phyloP scores from a whole-genome alignment of 108 stramenopile species.

The Skeletonema marinoi region DNA sequence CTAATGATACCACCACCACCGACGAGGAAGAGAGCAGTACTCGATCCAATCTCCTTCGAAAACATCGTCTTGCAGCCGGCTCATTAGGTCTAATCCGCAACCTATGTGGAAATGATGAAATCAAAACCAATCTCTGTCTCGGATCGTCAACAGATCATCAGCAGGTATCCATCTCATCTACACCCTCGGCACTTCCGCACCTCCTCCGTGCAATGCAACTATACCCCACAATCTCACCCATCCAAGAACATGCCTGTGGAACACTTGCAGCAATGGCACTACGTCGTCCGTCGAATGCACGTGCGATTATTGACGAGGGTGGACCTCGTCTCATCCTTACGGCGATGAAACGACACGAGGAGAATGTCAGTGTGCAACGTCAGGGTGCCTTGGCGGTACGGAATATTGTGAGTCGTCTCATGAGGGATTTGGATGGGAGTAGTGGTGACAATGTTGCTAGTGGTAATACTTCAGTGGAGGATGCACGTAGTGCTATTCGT shows the following conservation, averaged over 20 bases:
- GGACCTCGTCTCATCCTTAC: conserved; percentile 54
- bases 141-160: conserved; percentile 20
- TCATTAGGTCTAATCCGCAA: conserved; percentile 80
- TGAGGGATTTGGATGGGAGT: conserved; percentile 9
- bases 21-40: not conserved
- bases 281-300: conserved; percentile 78
- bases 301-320: conserved; percentile 52
- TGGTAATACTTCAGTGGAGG: not conserved
- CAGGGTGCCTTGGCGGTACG: conserved; percentile 87
- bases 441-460: not conserved
- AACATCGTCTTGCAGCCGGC: conserved; percentile 47
- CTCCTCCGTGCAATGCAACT: conserved; percentile 54
- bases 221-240: conserved; percentile 20
- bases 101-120: conserved; percentile 87
- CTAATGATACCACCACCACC: not conserved
- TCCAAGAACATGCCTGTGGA: conserved; percentile 88
- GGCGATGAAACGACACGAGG: conserved; percentile 75
- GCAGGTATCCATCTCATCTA: conserved; percentile 27
- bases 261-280: conserved; percentile 88
- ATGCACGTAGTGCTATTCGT: conserved; percentile 37
- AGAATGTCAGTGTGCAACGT: conserved; percentile 66
- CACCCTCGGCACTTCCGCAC: conserved; percentile 28
- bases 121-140: conserved; percentile 80
- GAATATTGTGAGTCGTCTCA: conserved; percentile 79
- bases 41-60: conserved; percentile 5